Base-by-base conservation (phyloP, 805 yeast genomes). In the Danielozyma ontarioensis region DNA sequence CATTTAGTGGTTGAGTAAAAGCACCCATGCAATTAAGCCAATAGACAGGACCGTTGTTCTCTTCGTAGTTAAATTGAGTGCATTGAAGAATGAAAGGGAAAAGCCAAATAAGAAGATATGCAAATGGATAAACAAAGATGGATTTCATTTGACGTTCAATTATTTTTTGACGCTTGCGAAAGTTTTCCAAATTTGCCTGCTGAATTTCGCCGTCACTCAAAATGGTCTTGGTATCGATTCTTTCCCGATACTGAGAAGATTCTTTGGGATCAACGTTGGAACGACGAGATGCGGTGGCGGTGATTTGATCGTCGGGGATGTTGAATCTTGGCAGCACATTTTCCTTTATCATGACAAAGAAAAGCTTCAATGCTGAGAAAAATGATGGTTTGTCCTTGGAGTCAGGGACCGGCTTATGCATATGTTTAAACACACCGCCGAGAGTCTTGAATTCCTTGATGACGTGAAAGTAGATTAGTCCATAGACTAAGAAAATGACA, bases 91-190 rank as follows among this genome's bases (percentile, higher is more conserved):
- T 71, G 39, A 85, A 73, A 2, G 96, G 96, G 42, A 83, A 80
- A 14, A 81, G 50, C 97, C 97, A 88, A 29, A 87, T 57, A 17
- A 83, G 66, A 37, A 86, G 68, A 55, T 86, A 88, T 2, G 95
- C 82, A 27, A 82, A 61, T 3, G 97, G 97, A 52, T 88, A 88
- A 29, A 88, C 68, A 56, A 88, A 86, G 30, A 88, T 80, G 21
- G 81, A 70, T 47, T 78, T 78, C 72, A 85, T 78, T 59, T 88
- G 95, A 36, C 78, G 77, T 51, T 81, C 78, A 32, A 88, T 83
- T 40, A 74, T 71, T 18, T 70, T 58, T 43, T 87, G 78, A 13
- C 93, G 66, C 25, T 70, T 61, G 38, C 80, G 72, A 53, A 86
- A 78, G 38, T 70, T 70, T 24, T 64, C 70, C 54, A 83, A 68